Conservation (phyloP, 2,329 filamentous ascomycete species). For the Beauveria sp. region DNA sequence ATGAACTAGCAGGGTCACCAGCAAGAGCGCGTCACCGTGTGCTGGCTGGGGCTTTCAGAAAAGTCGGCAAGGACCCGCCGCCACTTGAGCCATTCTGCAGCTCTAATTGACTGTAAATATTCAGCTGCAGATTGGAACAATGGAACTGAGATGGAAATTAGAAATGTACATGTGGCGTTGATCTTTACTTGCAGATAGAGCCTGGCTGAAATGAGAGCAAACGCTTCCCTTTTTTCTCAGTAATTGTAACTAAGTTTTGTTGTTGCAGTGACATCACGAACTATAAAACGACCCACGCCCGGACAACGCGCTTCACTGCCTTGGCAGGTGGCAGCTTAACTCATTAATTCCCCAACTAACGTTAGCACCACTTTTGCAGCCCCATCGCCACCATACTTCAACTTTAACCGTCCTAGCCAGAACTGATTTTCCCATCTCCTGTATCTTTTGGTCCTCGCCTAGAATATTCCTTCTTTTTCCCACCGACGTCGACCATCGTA, state of each 20-base stretch:
- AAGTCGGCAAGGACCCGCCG: background rate
- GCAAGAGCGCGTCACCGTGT: background rate
- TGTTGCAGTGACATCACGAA: background rate
- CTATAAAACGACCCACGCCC: background rate
- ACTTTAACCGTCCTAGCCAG: background rate
- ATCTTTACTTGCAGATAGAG: too few species aligned
- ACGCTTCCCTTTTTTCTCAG: background rate
- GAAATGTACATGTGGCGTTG: background rate
- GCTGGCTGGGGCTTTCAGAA: background rate
- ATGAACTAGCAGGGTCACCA: too few species aligned
- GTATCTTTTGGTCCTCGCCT: background rate
- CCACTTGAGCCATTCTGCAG: background rate
- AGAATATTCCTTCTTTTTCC: background rate
- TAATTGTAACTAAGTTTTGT: too few species aligned
- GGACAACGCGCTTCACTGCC: background rate
- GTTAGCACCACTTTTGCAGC: background rate
- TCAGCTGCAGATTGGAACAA: background rate
- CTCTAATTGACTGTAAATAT: background rate
- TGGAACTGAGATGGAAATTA: background rate
- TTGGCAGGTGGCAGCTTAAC: background rate
- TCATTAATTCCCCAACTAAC: background rate
- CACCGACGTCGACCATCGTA: background rate
- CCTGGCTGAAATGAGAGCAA: background rate
- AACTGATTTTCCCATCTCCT: background rate
- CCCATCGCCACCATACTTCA: background rate